These are phyloP conservation scores for Microdochium nivale DNA, from an alignment of 2,329 filamentous ascomycete species.

Conservation along the genomic window DNA sequence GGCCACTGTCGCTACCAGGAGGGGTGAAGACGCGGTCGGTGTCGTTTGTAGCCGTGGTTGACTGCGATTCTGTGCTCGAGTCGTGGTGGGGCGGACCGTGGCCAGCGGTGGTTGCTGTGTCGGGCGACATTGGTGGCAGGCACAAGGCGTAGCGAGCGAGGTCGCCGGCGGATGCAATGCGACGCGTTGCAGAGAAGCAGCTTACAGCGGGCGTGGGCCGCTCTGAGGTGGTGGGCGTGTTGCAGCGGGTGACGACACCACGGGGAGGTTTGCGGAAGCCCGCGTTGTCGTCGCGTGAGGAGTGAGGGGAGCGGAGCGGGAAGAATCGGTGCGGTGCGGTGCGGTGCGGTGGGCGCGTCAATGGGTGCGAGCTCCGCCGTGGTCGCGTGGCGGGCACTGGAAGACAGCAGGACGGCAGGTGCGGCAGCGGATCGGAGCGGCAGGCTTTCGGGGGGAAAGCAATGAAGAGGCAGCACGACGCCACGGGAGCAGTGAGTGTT, in stretches of 20 bases:
- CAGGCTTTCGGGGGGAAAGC: too few species aligned
- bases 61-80: constrained; percentile 34
- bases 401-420: too few species aligned
- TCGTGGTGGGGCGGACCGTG: constrained; percentile 11
- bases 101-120: neutral
- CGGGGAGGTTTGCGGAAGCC: neutral
- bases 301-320: neutral
- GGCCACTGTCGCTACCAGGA: constrained; percentile 30
- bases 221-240: neutral
- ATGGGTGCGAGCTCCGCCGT: neutral
- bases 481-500: too few species aligned
- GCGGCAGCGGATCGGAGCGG: too few species aligned
- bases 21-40: constrained; percentile 34
- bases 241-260: neutral
- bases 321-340: neutral
- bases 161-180: neutral
- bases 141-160: too few species aligned
- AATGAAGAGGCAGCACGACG: too few species aligned
- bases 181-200: neutral
- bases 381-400: neutral
- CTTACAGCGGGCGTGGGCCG: neutral
- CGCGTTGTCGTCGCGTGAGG: neutral
- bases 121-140: neutral
- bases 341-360: neutral
- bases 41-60: constrained; percentile 30